A percentile compares a stretch with the other conserved stretches of the same genome.
Evolutionary conservation across 2,329 filamentous ascomycete species (phyloP).

Genomic region (Ophiostoma australiae): DNA sequence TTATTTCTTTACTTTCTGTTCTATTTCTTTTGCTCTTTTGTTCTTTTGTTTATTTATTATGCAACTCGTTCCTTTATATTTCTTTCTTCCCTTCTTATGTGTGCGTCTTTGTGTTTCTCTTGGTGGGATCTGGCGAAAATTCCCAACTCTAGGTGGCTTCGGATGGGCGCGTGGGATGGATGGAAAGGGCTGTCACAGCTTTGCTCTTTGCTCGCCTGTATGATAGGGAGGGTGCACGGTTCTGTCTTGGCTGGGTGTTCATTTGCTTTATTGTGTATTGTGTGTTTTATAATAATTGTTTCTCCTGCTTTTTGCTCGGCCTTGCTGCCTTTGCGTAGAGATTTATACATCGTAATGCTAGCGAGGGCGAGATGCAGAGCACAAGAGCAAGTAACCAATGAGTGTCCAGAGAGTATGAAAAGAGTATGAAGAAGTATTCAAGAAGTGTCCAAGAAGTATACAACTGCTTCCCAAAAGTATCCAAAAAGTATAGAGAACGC

Average conservation of each 20-base stretch:
- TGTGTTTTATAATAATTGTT: background rate
- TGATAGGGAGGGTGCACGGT: background rate
- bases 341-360: background rate
- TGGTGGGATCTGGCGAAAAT: background rate
- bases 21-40: background rate
- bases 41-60: background rate
- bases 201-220: background rate
- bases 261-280: background rate
- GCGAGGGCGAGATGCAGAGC: background rate
- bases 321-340: background rate
- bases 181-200: background rate
- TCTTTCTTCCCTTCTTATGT: background rate
- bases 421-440: too few species aligned
- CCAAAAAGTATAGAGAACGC: background rate
- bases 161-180: background rate
- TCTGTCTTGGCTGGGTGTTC: background rate
- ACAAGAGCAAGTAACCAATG: background rate
- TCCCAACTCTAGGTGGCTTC: background rate
- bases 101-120: background rate
- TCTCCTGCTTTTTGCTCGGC: background rate
- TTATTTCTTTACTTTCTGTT: background rate
- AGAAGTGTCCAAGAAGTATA: too few species aligned
- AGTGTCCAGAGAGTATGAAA: too few species aligned
- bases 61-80: background rate
- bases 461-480: background rate